These are phyloP conservation scores for Fusarium kyushuense DNA, from an alignment of 2,329 filamentous ascomycete species.

Conservation along the genomic window DNA sequence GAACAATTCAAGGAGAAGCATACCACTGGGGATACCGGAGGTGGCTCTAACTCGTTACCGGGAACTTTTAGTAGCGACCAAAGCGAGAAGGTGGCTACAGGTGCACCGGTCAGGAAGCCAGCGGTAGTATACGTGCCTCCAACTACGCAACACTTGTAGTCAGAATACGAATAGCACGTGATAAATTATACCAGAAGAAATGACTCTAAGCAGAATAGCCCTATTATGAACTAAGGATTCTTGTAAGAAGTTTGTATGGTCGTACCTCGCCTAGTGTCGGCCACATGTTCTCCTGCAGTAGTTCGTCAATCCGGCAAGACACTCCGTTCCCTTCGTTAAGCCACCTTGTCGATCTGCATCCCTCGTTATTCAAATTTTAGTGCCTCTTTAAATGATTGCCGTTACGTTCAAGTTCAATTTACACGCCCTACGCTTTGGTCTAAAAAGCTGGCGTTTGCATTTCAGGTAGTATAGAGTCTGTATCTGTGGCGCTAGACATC, in stretches of 20 bases:
- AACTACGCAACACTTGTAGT: neutral
- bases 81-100: neutral
- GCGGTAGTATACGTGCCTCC: conserved; percentile 24
- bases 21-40: neutral
- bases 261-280: neutral
- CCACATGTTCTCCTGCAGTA: neutral
- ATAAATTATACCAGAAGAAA: neutral
- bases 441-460: conserved; percentile 19
- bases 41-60: neutral
- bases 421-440: neutral
- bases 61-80: neutral
- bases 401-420: neutral
- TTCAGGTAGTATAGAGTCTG: conserved; percentile 14
- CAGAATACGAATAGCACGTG: neutral
- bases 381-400: neutral
- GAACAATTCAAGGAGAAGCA: conserved; percentile 21
- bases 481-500: conserved; percentile 13
- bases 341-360: neutral
- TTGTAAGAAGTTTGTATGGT: neutral
- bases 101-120: conserved; percentile 4
- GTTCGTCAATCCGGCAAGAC: neutral
- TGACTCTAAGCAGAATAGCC: neutral
- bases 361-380: neutral
- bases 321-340: neutral
- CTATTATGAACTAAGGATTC: neutral